Percentiles rank a stretch among this genome's conserved stretches.
These are phyloP conservation scores for Vicia sativa DNA, from an alignment of 306 rosid species.

Conservation along the genomic window DNA sequence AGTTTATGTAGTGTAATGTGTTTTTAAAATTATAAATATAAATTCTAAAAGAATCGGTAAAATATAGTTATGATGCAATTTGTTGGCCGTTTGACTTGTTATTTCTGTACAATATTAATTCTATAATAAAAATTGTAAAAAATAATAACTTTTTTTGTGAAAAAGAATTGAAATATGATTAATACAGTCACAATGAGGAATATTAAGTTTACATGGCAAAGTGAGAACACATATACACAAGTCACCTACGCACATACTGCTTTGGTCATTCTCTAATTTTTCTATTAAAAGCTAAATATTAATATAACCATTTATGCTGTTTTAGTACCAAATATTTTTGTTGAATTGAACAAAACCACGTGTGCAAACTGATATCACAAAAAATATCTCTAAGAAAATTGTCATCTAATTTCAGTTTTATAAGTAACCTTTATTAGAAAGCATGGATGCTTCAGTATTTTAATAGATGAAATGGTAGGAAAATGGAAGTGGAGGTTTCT, in stretches of 20 bases:
- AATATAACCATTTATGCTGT: neutral
- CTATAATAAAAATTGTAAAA: no score
- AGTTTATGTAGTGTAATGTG: no score
- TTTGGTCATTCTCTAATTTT: neutral
- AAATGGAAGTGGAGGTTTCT: no score
- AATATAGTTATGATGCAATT: no score
- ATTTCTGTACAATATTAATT: no score
- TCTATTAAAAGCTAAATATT: neutral
- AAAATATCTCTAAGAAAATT: slow-evolving; percentile 2
- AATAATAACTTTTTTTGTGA: no score
- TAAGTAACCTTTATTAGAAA: neutral
- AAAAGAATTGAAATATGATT: no score
- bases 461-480: neutral
- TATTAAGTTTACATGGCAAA: neutral
- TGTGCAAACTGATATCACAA: slow-evolving; percentile 10
- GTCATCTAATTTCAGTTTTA: slow-evolving; percentile 4
- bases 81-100: no score
- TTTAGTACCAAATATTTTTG: neutral
- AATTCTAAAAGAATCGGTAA: no score
- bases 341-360: slow-evolving; percentile 19
- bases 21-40: no score
- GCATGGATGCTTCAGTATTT: neutral
- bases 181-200: neutral
- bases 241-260: neutral
- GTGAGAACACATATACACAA: neutral